Base-by-base conservation (phyloP, 1,139 yeast species). In the Yamadazyma kanchanaburiensis region DNA sequence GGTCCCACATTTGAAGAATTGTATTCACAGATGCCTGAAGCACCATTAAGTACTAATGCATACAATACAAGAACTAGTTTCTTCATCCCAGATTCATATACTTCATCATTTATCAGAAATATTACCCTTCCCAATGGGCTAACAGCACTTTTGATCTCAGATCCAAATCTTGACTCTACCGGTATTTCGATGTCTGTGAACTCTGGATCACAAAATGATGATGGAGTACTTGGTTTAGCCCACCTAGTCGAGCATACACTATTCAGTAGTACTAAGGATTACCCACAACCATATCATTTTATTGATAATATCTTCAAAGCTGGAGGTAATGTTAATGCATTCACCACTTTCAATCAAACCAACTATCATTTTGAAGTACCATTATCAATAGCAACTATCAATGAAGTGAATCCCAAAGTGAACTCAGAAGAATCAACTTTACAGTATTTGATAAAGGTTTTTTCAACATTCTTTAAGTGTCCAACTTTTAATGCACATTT, bases 191-290 rank as follows among this genome's bases (percentile, higher is more conserved):
- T 81, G 3, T 61, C 81, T 12, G 76, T 81, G 0, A 74, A 74
- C 1, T 48, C 79, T 0, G 91, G 91, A 1, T 77, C 87, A 2
- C 73, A 72, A 45, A 62, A 70, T 30, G 89, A 83, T 42, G 81
- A 84, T 1, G 58, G 55, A 3, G 58, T 60, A 2, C 31, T 69
- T 1, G 91, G 91, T 0, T 42, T 82, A 22, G 89, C 91, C 0
- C 94, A 83, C 55, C 60, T 82, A 25, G 80, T 87, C 48, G 91
- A 83, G 39, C 91, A 83, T 50, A 64, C 77, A 70, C 41, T 82
- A 1, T 67, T 78, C 30, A 61, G 72, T 28, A 84, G 85, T 1
- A 72, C 84, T 0, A 71, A 70, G 35, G 56, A 64, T 24, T 74
- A 55, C 38, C 80, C 85, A 0, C 51, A 60, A 13, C 65, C 74